These are phyloP conservation scores for Solanum chilense DNA, from an alignment of 257 asterid genomes.

Conservation along the genomic window DNA sequence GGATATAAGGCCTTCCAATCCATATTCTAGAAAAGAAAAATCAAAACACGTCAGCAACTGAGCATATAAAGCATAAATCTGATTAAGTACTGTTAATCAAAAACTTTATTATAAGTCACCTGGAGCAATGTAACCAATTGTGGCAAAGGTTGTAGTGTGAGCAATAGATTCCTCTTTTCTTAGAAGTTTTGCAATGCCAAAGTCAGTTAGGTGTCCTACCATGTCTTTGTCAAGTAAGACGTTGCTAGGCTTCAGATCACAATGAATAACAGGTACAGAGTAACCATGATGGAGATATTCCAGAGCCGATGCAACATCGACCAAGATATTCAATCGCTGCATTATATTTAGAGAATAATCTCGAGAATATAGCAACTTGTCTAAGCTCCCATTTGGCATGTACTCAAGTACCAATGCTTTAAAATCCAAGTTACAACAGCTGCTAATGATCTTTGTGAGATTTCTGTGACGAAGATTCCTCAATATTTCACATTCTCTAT, in stretches of 20 bases:
- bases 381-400: conserved; percentile 27
- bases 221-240: conserved; percentile 14
- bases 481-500: not conserved
- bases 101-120: not conserved
- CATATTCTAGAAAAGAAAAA: not conserved
- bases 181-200: conserved; percentile 19
- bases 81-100: not conserved
- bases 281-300: conserved; percentile 23
- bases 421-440: conserved; percentile 22
- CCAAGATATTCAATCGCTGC: conserved; percentile 14
- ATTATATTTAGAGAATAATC: not conserved
- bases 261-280: conserved; percentile 9
- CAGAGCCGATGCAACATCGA: conserved; percentile 16
- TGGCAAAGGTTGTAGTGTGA: conserved; percentile 21
- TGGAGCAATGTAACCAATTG: conserved; percentile 27
- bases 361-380: conserved; percentile 4
- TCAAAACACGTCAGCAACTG: not conserved
- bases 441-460: conserved; percentile 14
- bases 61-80: not conserved
- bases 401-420: conserved; percentile 22
- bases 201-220: conserved; percentile 19
- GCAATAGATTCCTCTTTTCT: not conserved
- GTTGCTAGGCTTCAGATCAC: conserved; percentile 27
- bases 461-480: conserved; percentile 20
- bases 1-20: not conserved